Base-by-base conservation (phyloP, 75 land plant genomes). In the Sequoia sempervirens region DNA sequence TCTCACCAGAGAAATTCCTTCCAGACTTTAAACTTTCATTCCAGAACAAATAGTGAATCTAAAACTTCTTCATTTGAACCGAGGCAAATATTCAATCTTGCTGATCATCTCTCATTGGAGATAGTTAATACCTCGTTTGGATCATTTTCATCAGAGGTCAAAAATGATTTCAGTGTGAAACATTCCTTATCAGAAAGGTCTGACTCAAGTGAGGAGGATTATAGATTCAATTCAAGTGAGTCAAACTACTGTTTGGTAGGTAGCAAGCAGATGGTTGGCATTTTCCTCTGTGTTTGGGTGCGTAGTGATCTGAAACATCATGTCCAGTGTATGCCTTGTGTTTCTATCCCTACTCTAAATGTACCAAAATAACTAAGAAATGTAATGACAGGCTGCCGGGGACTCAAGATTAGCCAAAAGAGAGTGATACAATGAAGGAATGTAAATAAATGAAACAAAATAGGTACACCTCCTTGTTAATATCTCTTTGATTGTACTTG, bases 261-360 rank as follows among this genome's bases (percentile, higher is more conserved):
- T 4, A 92, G 95, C 86, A 95, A 94, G 82, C 95, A 92, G 84
- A 94, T 96, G 99, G 99, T 96, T 72, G 98, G 98, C 28, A 85
- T 96, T 8, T 94, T 96, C 84, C 86, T 96, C 53, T 91, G 93
- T 76, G 92, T 96, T 5, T 96, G 96, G 98, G 93, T 92, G 20
- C 88, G 95, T 2, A 79, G 84, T 30, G 90, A 90, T 28, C 90
- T 96, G 52, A 50, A 81, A 75, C 75, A 70, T 10, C 89, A 91
- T 79, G 75, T 96, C 37, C 87, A n/a, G n/a, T n/a, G n/a, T n/a
- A n/a, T n/a, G n/a, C n/a, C n/a, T n/a, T n/a, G n/a, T n/a, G n/a
- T n/a, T n/a, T n/a, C n/a, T n/a, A n/a, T n/a, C n/a, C n/a, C n/a
- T n/a, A n/a, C n/a, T n/a, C n/a, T n/a, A n/a, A n/a, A n/a, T n/a